A percentile compares a stretch with the other conserved stretches of the same genome.
phyloP scores from a whole-genome alignment of 176 grass and related monocot species.

The Aegilops speltoides region DNA sequence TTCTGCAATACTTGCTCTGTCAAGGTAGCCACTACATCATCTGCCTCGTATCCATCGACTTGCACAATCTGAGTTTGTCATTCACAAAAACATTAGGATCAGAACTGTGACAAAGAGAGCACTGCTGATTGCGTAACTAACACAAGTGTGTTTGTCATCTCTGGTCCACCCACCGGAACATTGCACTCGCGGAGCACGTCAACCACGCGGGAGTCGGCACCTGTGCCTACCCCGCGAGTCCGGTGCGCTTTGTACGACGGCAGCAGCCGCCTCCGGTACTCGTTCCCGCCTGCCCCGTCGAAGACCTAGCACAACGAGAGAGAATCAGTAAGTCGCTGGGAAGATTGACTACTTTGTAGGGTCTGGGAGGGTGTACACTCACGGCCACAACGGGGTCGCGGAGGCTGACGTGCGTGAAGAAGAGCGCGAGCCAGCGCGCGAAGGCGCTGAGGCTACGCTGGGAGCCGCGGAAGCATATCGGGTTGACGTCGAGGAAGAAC shows the following conservation, averaged over 20 bases:
- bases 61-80: constrained; percentile 63
- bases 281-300: constrained; percentile 79
- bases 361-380: constrained; percentile 24
- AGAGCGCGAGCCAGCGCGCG: constrained; percentile 68
- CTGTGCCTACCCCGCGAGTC: constrained; percentile 36
- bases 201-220: constrained; percentile 50
- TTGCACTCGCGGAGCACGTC: constrained; percentile 69
- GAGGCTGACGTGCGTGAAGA: constrained; percentile 78
- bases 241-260: constrained; percentile 81
- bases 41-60: constrained; percentile 79
- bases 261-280: constrained; percentile 61
- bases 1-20: constrained; percentile 66
- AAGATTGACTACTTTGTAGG: too few species aligned
- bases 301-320: constrained; percentile 44
- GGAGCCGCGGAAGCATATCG: constrained; percentile 67
- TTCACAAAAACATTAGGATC: neutral
- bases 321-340: neutral
- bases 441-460: constrained; percentile 65
- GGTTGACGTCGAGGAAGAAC: constrained; percentile 83
- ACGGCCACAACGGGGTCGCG: constrained; percentile 71
- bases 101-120: constrained; percentile 3
- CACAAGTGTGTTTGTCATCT: neutral
- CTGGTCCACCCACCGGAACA: constrained; percentile 47
- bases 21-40: constrained; percentile 86
- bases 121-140: neutral